Evolutionary conservation across 345 rosid species (phyloP).

Genomic region (Brassica carinata): DNA sequence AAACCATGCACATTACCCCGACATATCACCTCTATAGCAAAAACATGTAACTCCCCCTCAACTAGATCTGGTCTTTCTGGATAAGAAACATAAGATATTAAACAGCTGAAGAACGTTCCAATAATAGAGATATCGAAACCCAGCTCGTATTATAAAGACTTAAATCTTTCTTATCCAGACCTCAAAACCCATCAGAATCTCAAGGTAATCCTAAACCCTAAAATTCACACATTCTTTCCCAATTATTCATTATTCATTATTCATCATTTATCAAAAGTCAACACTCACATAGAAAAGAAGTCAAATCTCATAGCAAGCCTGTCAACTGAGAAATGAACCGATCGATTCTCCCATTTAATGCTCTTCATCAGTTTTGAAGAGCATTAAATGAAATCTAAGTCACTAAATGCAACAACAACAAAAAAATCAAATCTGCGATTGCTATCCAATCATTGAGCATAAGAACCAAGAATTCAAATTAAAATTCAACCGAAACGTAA

Average conservation of each 20-base stretch:
- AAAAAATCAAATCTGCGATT: slow-evolving; percentile 7
- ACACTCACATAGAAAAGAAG: neutral
- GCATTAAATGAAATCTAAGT: slow-evolving; percentile 9
- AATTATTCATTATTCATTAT: neutral
- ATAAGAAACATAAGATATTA: slow-evolving; percentile 38
- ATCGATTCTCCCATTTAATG: neutral
- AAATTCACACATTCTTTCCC: neutral
- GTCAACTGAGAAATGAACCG: neutral
- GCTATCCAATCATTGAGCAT: neutral
- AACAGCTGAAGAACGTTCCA: slow-evolving; percentile 21
- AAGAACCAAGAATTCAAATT: neutral
- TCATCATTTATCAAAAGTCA: slow-evolving; percentile 2
- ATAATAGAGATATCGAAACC: neutral
- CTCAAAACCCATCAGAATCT: neutral
- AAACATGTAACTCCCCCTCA: slow-evolving; percentile 40
- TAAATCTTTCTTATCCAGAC: slow-evolving; percentile 23
- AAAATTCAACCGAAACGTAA: slow-evolving; percentile 12
- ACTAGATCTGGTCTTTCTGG: slow-evolving; percentile 47
- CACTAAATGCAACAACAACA: neutral
- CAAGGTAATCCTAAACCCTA: neutral
- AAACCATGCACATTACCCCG: slow-evolving; percentile 42
- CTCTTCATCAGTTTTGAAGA: neutral
- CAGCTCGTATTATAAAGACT: neutral
- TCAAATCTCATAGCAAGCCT: slow-evolving; percentile 20
- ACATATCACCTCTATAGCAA: slow-evolving; percentile 49